phyloP scores from a whole-genome alignment of 176 grass and related monocot species.

The Musa troglodytarum region DNA sequence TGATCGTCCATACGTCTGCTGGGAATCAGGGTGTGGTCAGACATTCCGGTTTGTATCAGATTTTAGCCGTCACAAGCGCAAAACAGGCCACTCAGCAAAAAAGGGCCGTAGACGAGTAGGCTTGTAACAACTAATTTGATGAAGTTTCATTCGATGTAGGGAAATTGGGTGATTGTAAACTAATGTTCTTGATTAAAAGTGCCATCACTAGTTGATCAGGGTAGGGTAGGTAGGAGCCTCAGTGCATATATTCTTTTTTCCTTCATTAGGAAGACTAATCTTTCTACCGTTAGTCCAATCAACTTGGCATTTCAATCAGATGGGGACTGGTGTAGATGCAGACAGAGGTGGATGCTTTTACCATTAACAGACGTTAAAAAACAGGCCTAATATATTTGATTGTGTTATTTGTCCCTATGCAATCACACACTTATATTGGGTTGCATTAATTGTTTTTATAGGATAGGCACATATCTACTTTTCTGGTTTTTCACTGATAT shows the following conservation, averaged over 20 bases:
- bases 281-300: background rate
- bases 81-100: slow-evolving; percentile 72
- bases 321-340: slow-evolving; percentile 1
- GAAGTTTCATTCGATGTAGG: background rate
- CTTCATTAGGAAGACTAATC: slow-evolving; percentile 11
- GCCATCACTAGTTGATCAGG: background rate
- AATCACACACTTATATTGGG: background rate
- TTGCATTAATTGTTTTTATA: background rate
- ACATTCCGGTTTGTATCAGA: slow-evolving; percentile 97
- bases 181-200: slow-evolving; percentile 11
- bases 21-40: slow-evolving; percentile 71
- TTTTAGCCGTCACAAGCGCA: slow-evolving; percentile 97
- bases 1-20: slow-evolving; percentile 72
- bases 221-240: background rate
- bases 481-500: too few species aligned
- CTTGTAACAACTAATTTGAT: too few species aligned
- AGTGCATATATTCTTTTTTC: background rate
- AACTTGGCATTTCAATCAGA: slow-evolving; percentile 12
- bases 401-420: background rate
- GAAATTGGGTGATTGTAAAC: background rate
- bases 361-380: background rate
- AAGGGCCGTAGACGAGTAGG: slow-evolving; percentile 29
- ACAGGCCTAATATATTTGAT: background rate
- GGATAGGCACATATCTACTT: background rate
- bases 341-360: background rate